Evolutionary conservation across 2,329 filamentous ascomycete species (phyloP).

Genomic region (Cytospora piceae): DNA sequence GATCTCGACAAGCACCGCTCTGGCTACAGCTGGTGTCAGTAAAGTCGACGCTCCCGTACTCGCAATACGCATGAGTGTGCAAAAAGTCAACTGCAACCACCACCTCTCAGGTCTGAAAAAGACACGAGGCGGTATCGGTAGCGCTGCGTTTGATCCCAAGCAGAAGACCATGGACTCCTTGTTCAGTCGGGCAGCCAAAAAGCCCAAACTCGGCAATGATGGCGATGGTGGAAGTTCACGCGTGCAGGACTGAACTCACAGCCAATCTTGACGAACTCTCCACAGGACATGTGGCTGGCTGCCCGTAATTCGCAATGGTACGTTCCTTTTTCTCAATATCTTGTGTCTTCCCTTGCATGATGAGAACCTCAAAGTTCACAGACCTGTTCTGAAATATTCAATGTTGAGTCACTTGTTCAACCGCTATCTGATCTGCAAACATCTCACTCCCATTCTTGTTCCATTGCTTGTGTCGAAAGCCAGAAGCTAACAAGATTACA

Average conservation of each 20-base stretch:
- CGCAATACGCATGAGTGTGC: slow-evolving; percentile 47
- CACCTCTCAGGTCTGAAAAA: slow-evolving; percentile 78
- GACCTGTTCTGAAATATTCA: slow-evolving; percentile 76
- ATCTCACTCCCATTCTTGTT: slow-evolving; percentile 28
- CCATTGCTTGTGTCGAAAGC: slow-evolving; percentile 23
- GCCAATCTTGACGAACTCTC: background rate
- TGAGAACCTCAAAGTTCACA: slow-evolving; percentile 74
- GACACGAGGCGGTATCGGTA: slow-evolving; percentile 82
- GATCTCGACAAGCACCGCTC: background rate
- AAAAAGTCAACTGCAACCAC: slow-evolving; percentile 67
- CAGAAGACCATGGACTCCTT: slow-evolving; percentile 80
- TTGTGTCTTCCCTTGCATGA: slow-evolving; percentile 59
- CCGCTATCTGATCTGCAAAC: slow-evolving; percentile 71
- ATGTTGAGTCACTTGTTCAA: slow-evolving; percentile 79
- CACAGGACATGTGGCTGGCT: background rate
- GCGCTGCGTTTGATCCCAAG: slow-evolving; percentile 71
- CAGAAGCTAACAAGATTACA: slow-evolving; percentile 16
- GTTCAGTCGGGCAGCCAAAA: slow-evolving; percentile 55
- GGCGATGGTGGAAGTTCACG: background rate
- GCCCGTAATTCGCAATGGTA: slow-evolving; percentile 42
- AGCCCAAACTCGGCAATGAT: slow-evolving; percentile 5
- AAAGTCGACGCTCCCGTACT: background rate
- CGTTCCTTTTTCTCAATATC: slow-evolving; percentile 34
- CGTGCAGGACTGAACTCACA: background rate
- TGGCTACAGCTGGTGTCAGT: background rate